phyloP scores from a whole-genome alignment of 2,329 filamentous ascomycete genomes.

The Calonectria pseudoreteaudii region DNA sequence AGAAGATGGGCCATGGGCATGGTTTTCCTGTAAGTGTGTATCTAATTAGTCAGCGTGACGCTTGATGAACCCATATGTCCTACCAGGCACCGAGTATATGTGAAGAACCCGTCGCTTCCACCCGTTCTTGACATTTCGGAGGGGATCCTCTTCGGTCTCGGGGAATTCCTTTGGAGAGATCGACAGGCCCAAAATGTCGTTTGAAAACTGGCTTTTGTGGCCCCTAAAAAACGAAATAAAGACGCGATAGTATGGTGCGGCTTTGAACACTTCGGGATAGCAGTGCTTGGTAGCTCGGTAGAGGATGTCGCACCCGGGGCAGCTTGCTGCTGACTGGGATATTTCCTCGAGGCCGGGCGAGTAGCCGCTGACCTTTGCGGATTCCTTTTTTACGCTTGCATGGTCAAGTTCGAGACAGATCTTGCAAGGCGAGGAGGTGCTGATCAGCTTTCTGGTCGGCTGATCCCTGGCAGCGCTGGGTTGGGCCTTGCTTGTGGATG shows the following conservation, averaged over 20 bases:
- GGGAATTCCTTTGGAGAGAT: slow-evolving; percentile 23
- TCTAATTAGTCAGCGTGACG: neutral
- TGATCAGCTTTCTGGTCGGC: neutral
- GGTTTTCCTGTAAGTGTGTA: slow-evolving; percentile 1
- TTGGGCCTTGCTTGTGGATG: neutral
- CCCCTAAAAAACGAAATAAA: slow-evolving; percentile 20
- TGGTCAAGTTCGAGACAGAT: slow-evolving; percentile 12
- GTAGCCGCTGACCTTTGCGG: neutral
- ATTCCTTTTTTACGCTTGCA: neutral
- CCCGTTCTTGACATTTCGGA: slow-evolving; percentile 9
- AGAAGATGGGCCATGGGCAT: slow-evolving; percentile 21
- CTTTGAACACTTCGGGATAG: slow-evolving; percentile 13
- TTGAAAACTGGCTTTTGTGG: neutral
- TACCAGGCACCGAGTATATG: slow-evolving; percentile 22
- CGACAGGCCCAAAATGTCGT: slow-evolving; percentile 11
- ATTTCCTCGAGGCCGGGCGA: slow-evolving; percentile 13
- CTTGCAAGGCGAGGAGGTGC: neutral
- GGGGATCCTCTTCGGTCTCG: slow-evolving; percentile 11
- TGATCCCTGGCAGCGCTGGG: neutral
- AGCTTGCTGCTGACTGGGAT: neutral
- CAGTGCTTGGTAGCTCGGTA: slow-evolving; percentile 17
- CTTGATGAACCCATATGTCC: no score
- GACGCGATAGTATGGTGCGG: slow-evolving; percentile 7
- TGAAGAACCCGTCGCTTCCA: slow-evolving; percentile 20
- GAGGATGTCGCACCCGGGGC: slow-evolving; percentile 17